Evolutionary conservation across 1,284 basidiomycete genomes (phyloP).

Genomic region (Meripilus lineatus): DNA sequence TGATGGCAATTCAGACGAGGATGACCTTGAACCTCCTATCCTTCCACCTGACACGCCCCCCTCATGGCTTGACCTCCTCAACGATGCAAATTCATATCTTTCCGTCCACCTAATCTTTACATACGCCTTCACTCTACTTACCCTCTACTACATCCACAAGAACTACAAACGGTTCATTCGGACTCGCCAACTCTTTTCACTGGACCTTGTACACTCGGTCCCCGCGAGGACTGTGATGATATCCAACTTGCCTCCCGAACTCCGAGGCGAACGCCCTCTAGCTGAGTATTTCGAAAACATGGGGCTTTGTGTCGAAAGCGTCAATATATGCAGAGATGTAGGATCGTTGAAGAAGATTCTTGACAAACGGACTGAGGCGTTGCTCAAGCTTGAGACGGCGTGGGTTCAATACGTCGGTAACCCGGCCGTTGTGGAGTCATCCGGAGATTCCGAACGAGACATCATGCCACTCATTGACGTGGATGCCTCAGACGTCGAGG

Average conservation of each 20-base stretch:
- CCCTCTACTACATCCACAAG: slow-evolving; percentile 81
- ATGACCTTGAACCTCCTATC: slow-evolving; percentile 17
- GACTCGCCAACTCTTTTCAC: slow-evolving; percentile 88
- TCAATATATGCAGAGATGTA: slow-evolving; percentile 85
- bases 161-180: slow-evolving; percentile 90
- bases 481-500: slow-evolving; percentile 42
- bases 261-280: slow-evolving; percentile 80
- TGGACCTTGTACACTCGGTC: slow-evolving; percentile 92
- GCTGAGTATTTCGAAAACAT: slow-evolving; percentile 93
- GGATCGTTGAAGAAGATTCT: slow-evolving; percentile 69
- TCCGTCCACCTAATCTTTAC: slow-evolving; percentile 89
- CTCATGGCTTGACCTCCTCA: slow-evolving; percentile 85
- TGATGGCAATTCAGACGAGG: slow-evolving; percentile 51
- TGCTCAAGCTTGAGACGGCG: slow-evolving; percentile 74
- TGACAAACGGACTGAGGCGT: slow-evolving; percentile 71
- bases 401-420: slow-evolving; percentile 94
- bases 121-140: slow-evolving; percentile 86
- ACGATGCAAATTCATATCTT: slow-evolving; percentile 82
- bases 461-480: slow-evolving; percentile 47
- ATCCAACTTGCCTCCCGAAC: slow-evolving; percentile 75
- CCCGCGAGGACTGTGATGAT: slow-evolving; percentile 92
- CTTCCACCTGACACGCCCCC: no score
- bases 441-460: slow-evolving; percentile 59
- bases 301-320: slow-evolving; percentile 79
- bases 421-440: slow-evolving; percentile 74